Evolutionary conservation across 345 rosid species (phyloP), one percentile per base, ranked within the genome.

Genomic region (Eucalyptus dawsonii): DNA sequence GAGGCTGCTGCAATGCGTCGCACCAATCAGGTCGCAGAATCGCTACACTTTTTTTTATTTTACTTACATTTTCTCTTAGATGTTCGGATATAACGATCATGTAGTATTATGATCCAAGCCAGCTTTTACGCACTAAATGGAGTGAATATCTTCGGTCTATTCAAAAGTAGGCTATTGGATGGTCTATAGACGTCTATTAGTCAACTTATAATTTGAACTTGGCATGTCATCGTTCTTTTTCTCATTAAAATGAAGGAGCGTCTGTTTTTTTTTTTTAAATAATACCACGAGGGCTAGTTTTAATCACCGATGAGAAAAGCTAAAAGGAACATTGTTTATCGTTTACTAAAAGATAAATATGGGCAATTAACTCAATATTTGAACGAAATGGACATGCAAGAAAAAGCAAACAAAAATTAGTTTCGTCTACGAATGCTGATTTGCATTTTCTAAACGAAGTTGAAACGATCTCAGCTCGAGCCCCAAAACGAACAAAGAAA

Each of bases 1-100:
- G 99, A 97, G 92, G 99, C 98, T 51, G 99, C 97, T 47, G 97
- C 95, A 10, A 97, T 97, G 99, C 98, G 99, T 14, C 92, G 91
- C 13, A 94, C 96, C 94, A 95, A 97, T 92, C 96, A 95, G 93
- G 99, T 95, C 42, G 44, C 15, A 53, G 17, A 42, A 25, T 53
- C 29, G 29, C 45, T 53, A 25, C 69, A 8, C 88, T 51, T 40
- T 42, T 50, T 50, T 42, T 29, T 31, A 3, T 13, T 27, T 45
- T 86, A 21, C 58, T 40, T 86, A 42, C 37, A 3, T 54, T 62
- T 29, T 76, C 80, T 69, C 87, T 50, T 25, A 54, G 31, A 13
- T 87, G 14, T 87, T 76, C 25, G 24, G 25, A 42, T 14, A 80
- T 14, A 54, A 9, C 27, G 11, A 19, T 87, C 44, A 14, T 5